Evolutionary conservation across 495 filamentous ascomycete species (phyloP), one percentile per base, ranked within the genome.

Genomic region (Xylaria acuta): DNA sequence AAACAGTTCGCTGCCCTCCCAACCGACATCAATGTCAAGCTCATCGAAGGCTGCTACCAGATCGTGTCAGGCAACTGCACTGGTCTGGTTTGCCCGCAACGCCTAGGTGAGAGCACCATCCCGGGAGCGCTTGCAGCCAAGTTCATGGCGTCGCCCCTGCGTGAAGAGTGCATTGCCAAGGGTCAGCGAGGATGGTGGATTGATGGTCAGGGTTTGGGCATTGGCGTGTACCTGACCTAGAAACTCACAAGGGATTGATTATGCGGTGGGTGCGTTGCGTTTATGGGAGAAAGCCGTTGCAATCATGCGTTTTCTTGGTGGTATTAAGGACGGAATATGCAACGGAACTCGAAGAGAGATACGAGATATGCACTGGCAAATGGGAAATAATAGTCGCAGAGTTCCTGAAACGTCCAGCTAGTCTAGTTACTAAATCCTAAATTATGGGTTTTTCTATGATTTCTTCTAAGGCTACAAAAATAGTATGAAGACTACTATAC

Each of bases 171-270:
- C 67, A 79, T 79, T 47, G 69, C 75, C 56, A 75, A 79, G 6
- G 77, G 77, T 1, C 69, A 69, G 30, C 75, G 77, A 66, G 77
- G 77, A 66, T 79, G 77, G 77, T 79, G 77, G 62, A 40, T 73
- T 12, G 75, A 79, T 22, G 67, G 77, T 14, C 64, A 73, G 45
- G 68, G 34, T 45, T 74, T 60, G 36, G 75, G 75, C 32, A 68
- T 76, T 36, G 77, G 77, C 6, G 71, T 79, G 14, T 79, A 77
- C 70, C 72, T 79, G 34, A 73, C 72, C 45, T 79, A 64, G 72
- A 41, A 22, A 16, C 63, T 20, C 11, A 27, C 5, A 41, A 36
- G 5, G 36, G 3, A 1, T 4, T 12, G 27, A 38, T 70, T 6
- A 64, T 64, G 22, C 14, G 27, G 43, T 40, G 27, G 2, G 40